Base-by-base conservation (phyloP, 371 early-diverging fungal species). In the Mortierella sp. region DNA sequence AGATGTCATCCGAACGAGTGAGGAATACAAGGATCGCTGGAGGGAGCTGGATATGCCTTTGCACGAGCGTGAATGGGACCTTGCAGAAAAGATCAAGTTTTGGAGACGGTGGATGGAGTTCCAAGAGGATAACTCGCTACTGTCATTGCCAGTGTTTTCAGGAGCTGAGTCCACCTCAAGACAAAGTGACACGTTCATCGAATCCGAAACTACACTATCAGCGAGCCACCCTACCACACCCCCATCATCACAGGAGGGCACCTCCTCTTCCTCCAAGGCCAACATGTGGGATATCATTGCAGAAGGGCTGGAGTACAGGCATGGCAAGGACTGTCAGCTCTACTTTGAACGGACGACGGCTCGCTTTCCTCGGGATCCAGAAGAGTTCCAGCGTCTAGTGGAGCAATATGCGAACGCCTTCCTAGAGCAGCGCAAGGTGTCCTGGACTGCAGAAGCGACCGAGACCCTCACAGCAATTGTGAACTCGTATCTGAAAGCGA, bases 231-330 rank as follows among this genome's bases (percentile, higher is more conserved):
- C 9, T 3, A 47, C 34, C 34, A 7, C 10, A 34, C 10, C 34
- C 34, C 4, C 10, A 4, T 10, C 34, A 10, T 34, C 34, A 7
- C 34, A 7, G 34, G 34, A 34, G 34, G 10, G 10, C 10, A 34
- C 7, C 10, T 7, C 34, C 10, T 4, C 19, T 47, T 8, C 49
- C 26, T 8, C 21, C 6, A 45, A 39, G 26, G 56, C 55, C 5
- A 46, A 10, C 4, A 65, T 74, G 70, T 76, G 78, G 78, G 70
- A 76, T 24, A 13, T 34, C 23, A 76, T 76, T 41, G 78, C 78
- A 13, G 70, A 76, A 23, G 78, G 78, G 14, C 52, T 76, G 30
- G 70, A 69, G 47, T 76, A 65, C 52, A 50, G 78, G 31, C 78
- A 76, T 53, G 70, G 66, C 3, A 45, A 65, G 3, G 78, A 76